Evolutionary conservation across 371 early-diverging fungal species (phyloP), one percentile per base, ranked within the genome.

Genomic region (Aphelidium insulamus): DNA sequence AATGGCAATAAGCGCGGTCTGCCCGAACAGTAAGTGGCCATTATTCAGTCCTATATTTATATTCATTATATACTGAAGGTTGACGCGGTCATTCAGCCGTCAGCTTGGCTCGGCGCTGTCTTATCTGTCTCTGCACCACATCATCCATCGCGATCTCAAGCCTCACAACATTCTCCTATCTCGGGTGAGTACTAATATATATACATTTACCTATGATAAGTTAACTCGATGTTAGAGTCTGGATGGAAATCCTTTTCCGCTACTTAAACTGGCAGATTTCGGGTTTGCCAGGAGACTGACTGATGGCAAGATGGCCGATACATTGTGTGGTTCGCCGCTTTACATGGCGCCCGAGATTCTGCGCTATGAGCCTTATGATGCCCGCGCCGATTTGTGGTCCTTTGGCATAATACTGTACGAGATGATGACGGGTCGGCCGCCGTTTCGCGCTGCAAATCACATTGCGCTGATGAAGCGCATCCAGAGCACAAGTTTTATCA

Each of bases 291-390:
- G 92, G 8, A 70, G 71, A 17, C 52, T 94, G 28, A 78, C 76
- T 4, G 58, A 66, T 21, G 67, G 74, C 3, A 72, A 69, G 14
- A 48, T 94, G 34, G 91, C 95, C 0, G 83, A 87, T 33, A 94
- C 95, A 0, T 57, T 92, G 12, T 94, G 94, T 37, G 94, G 94
- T 0, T 88, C 88, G 11, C 92, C 74, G 19, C 55, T 91, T 10
- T 92, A 92, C 46, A 92, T 92, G 94, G 92, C 87, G 0, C 92
- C 94, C 3, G 92, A 91, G 48, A 87, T 92, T 16, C 52, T 92
- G 17, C 69, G 76, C 7, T 80, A 81, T 32, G 77, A 84, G 46
- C 79, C 72, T 31, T 92, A 92, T 45, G 83, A 83, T 26, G 84
- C 87, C 14, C 78, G 76, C 44, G 88, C 86, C 0, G 97, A 97